phyloP scores from a whole-genome alignment of 257 asterid genomes.

The Knoxia roxburghii region DNA sequence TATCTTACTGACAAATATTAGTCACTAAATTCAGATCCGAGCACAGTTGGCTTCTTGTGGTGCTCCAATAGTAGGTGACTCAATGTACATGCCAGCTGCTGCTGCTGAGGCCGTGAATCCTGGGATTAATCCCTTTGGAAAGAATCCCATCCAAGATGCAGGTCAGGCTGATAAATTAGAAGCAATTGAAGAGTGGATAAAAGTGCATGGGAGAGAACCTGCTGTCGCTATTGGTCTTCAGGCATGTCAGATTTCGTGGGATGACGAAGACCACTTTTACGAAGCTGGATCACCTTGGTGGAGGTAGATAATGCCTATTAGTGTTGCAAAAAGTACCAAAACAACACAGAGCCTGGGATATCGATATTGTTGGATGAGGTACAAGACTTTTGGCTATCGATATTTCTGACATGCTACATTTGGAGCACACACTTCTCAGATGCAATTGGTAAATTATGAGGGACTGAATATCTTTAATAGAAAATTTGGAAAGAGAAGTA shows the following conservation, averaged over 20 bases:
- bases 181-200: constrained; percentile 72
- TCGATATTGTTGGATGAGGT: constrained; percentile 10
- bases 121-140: constrained; percentile 60
- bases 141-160: constrained; percentile 33
- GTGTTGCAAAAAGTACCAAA: neutral
- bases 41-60: constrained; percentile 77
- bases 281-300: constrained; percentile 93
- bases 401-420: neutral
- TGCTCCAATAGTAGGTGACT: constrained; percentile 87
- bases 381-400: neutral
- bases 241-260: constrained; percentile 84
- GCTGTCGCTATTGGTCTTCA: constrained; percentile 75
- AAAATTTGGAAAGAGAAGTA: neutral
- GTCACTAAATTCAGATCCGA: constrained; percentile 55
- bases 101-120: constrained; percentile 51
- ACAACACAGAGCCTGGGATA: constrained; percentile 10
- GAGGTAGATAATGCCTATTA: constrained; percentile 33
- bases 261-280: constrained; percentile 53
- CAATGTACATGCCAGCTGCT: constrained; percentile 88
- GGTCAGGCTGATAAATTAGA: constrained; percentile 38
- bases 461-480: neutral
- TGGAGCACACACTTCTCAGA: neutral
- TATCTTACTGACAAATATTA: constrained; percentile 8
- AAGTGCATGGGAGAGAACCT: constrained; percentile 80
- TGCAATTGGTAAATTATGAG: too few species aligned